Conservation (phyloP, 2,329 filamentous ascomycete species). For the Stagonosporopsis chrysanthemi region DNA sequence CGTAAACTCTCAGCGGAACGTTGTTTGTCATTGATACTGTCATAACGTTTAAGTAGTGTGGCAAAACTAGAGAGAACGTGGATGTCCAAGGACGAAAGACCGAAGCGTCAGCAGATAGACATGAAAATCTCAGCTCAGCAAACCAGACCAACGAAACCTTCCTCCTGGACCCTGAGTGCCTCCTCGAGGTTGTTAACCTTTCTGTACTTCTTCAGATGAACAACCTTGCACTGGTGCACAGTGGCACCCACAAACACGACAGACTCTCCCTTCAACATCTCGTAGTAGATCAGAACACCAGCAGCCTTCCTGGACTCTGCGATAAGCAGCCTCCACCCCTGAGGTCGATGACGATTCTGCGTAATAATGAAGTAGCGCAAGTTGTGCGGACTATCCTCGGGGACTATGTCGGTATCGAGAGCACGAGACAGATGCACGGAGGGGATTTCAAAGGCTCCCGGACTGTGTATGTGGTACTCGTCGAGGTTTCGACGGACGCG, state of each 20-base stretch:
- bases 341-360: constrained; percentile 18
- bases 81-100: background rate
- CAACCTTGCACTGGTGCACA: constrained; percentile 14
- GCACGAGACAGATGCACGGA: constrained; percentile 33
- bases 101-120: background rate
- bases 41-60: constrained; percentile 1
- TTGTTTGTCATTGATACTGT: background rate
- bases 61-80: background rate
- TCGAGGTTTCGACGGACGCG: constrained; percentile 12
- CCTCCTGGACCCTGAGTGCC: constrained; percentile 11
- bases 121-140: constrained; percentile 16
- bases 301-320: constrained; percentile 37
- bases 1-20: background rate
- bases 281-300: constrained; percentile 33
- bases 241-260: constrained; percentile 32
- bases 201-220: constrained; percentile 23
- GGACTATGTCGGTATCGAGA: constrained; percentile 25
- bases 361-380: constrained; percentile 29
- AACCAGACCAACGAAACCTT: constrained; percentile 27
- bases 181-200: constrained; percentile 31
- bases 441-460: constrained; percentile 19
- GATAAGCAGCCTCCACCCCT: constrained; percentile 27
- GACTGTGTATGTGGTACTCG: constrained; percentile 18
- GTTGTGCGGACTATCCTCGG: constrained; percentile 23
- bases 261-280: constrained; percentile 30